Base-by-base conservation (phyloP, 371 early-diverging fungal species). In the Lichtheimia hyalospora region DNA sequence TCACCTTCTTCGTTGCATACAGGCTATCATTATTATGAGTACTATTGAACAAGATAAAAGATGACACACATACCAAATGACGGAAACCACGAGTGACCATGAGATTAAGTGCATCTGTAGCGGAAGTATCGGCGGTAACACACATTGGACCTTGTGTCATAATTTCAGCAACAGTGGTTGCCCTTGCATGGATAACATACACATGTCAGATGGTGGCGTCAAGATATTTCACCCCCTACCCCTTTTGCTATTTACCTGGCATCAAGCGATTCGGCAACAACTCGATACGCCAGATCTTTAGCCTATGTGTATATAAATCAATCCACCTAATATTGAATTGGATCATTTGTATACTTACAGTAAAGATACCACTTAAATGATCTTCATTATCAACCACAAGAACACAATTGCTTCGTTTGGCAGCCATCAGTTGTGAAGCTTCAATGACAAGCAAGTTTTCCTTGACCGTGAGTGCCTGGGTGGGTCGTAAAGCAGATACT, bases 391-490 rank as follows among this genome's bases (percentile, higher is more conserved):
- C 91, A n/a, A 95, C 92, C 15, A 94, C 94, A 12, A 96, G 79
- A 55, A 90, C 93, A 66, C 96, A 95, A 72, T 98, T 97, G 16
- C 92, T 89, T n/a, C 97, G 83, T 74, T 95, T 96, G 39, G 97
- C 97, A n/a, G 98, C 96, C 97, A 98, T 96, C 46, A 96, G 82
- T 74, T 94, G 97, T 18, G 97, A 92, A 0, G 96, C 96, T 70
- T 97, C 95, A 43, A 92, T 85, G 39, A 97, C 93, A 25, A 90
- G 81, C 66, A 94, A 88, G 14, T 86, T 85, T 54, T 96, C 95
- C 54, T 89, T 85, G 51, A 96, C 92, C 4, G 95, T 96, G 62
- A 97, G 80, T 12, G 98, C 96, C 40, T 89, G 88, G 0, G 90
- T 83, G 16, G 90, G 96, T 27, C 88, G 85, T 54, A 97, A 79